Evolutionary conservation across 768 basidiomycete species (phyloP).

Genomic region (Russula vinacea): DNA sequence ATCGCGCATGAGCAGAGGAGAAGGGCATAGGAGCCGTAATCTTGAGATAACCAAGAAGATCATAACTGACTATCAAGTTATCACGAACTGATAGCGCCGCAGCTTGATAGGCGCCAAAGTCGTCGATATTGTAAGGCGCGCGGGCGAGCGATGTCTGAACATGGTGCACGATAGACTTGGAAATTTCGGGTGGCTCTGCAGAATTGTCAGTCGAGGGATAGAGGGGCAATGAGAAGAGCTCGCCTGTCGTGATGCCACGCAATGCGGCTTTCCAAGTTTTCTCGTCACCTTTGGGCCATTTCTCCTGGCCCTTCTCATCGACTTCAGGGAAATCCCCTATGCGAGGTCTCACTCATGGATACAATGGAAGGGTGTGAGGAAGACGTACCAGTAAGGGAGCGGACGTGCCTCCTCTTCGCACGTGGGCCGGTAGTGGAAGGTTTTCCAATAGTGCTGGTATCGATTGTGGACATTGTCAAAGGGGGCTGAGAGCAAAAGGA

Average conservation of each 20-base stretch:
- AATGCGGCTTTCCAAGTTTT: slow-evolving; percentile 64
- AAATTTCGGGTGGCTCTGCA: slow-evolving; percentile 58
- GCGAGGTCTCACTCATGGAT: neutral
- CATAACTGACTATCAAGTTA: slow-evolving; percentile 64
- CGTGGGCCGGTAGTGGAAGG: slow-evolving; percentile 8
- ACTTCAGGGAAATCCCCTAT: slow-evolving; percentile 76
- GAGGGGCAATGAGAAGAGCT: slow-evolving; percentile 23
- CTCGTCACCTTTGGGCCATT: slow-evolving; percentile 83
- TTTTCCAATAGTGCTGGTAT: slow-evolving; percentile 18
- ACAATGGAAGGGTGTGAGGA: neutral
- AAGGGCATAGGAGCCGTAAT: slow-evolving; percentile 4
- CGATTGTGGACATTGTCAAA: slow-evolving; percentile 24
- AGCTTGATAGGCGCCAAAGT: slow-evolving; percentile 89
- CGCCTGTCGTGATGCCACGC: slow-evolving; percentile 57
- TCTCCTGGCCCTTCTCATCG: slow-evolving; percentile 73
- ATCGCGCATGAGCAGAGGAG: slow-evolving; percentile 3
- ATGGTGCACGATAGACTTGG: slow-evolving; percentile 74
- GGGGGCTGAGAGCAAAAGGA: neutral
- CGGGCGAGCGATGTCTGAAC: slow-evolving; percentile 88
- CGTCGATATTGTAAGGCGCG: slow-evolving; percentile 84
- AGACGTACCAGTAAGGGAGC: slow-evolving; percentile 50
- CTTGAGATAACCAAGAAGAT: slow-evolving; percentile 7
- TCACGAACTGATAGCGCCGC: slow-evolving; percentile 85
- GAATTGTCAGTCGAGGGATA: neutral
- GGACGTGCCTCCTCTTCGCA: slow-evolving; percentile 28